These are phyloP conservation scores for Quillaja saponaria DNA, from an alignment of 306 rosid species.

Conservation along the genomic window DNA sequence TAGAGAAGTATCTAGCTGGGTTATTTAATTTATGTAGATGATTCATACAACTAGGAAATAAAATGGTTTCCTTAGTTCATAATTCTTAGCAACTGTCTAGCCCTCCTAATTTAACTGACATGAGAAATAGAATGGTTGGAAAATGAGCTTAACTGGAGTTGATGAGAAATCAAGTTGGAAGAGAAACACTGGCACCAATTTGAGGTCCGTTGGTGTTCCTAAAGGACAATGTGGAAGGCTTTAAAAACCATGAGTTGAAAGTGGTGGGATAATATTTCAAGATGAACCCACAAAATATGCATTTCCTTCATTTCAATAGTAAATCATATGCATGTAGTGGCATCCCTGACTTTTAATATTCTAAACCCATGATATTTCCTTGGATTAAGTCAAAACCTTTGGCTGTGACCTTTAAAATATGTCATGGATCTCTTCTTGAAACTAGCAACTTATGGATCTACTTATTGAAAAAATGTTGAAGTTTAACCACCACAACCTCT, in stretches of 20 bases:
- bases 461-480: too few species aligned
- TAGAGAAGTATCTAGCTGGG: background rate
- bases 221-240: slow-evolving; percentile 1
- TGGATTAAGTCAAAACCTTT: too few species aligned
- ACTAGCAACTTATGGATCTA: too few species aligned
- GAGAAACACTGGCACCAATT: background rate
- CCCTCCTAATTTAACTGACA: too few species aligned
- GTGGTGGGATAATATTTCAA: background rate
- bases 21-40: background rate
- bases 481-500: too few species aligned
- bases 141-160: background rate
- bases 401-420: too few species aligned
- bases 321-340: too few species aligned
- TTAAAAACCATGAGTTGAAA: background rate
- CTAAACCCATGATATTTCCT: too few species aligned
- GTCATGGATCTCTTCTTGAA: too few species aligned
- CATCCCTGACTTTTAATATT: too few species aligned
- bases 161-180: background rate
- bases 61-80: too few species aligned
- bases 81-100: slow-evolving; percentile 17
- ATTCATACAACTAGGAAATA: background rate
- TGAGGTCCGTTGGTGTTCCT: background rate
- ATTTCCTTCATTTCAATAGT: too few species aligned
- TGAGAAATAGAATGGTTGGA: slow-evolving; percentile 3
- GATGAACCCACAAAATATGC: background rate